Conservation (phyloP, 495 filamentous ascomycete genomes). For the Lasiosphaeris hirsuta region DNA sequence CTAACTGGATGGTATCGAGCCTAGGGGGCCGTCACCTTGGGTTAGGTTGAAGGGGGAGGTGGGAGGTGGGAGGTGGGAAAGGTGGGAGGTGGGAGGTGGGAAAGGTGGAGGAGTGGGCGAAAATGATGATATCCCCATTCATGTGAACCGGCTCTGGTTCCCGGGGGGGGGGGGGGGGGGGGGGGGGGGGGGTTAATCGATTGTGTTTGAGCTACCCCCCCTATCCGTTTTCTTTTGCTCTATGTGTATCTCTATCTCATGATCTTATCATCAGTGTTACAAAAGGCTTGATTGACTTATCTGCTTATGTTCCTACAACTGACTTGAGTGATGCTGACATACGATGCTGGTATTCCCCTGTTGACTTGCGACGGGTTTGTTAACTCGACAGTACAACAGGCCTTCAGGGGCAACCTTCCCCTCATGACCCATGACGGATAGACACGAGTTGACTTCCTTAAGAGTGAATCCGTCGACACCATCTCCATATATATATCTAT, state of each 20-base stretch:
- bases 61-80: background rate
- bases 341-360: too few species aligned
- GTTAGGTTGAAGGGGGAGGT: background rate
- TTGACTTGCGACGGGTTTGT: too few species aligned
- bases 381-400: too few species aligned
- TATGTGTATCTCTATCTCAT: too few species aligned
- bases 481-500: too few species aligned
- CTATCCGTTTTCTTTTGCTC: background rate
- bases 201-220: background rate
- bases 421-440: too few species aligned
- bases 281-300: slow-evolving; percentile 15
- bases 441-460: too few species aligned
- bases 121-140: slow-evolving; percentile 10
- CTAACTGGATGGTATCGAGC: slow-evolving; percentile 14
- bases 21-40: background rate
- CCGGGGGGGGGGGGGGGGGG: too few species aligned
- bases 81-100: background rate
- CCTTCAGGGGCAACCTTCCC: too few species aligned
- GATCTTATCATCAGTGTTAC: background rate
- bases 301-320: background rate
- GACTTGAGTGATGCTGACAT: too few species aligned
- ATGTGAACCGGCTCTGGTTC: background rate
- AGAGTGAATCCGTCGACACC: too few species aligned
- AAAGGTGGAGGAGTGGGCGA: slow-evolving; percentile 32
- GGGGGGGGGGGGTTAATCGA: background rate